Conservation (phyloP, 345 rosid species). For the Populus nigra region DNA sequence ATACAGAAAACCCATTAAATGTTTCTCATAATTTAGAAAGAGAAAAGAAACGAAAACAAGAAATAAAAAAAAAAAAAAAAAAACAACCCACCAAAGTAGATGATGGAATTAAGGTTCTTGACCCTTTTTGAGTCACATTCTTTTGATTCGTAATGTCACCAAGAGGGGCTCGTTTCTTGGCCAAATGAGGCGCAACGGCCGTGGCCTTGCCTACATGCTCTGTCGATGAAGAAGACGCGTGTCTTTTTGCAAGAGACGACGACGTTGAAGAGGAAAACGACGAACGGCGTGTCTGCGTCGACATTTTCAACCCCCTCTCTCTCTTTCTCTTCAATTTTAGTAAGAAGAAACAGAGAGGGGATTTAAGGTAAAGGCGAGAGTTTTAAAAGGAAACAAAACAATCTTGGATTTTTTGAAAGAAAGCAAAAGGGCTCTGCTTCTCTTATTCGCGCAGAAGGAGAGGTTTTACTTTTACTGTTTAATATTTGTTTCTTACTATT, state of each 20-base stretch:
- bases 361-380: background rate
- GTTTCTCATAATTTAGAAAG: background rate
- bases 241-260: slow-evolving; percentile 51
- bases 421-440: background rate
- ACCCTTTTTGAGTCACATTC: slow-evolving; percentile 28
- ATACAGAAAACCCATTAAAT: background rate
- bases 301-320: slow-evolving; percentile 14
- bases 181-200: slow-evolving; percentile 36
- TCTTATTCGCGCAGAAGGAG: background rate
- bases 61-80: background rate
- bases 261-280: slow-evolving; percentile 47
- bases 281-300: slow-evolving; percentile 39
- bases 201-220: slow-evolving; percentile 42
- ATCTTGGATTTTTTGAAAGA: background rate
- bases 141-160: slow-evolving; percentile 65
- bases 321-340: background rate
- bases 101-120: slow-evolving; percentile 40
- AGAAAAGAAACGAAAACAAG: background rate
- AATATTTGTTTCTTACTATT: slow-evolving; percentile 1
- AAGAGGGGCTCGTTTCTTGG: slow-evolving; percentile 77
- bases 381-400: background rate
- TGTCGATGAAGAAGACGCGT: slow-evolving; percentile 38
- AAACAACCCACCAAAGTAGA: slow-evolving; percentile 53
- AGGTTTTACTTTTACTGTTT: slow-evolving; percentile 10
- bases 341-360: background rate